Evolutionary conservation across 345 rosid species (phyloP), one percentile per base, ranked within the genome.

Genomic region (Salix udensis): DNA sequence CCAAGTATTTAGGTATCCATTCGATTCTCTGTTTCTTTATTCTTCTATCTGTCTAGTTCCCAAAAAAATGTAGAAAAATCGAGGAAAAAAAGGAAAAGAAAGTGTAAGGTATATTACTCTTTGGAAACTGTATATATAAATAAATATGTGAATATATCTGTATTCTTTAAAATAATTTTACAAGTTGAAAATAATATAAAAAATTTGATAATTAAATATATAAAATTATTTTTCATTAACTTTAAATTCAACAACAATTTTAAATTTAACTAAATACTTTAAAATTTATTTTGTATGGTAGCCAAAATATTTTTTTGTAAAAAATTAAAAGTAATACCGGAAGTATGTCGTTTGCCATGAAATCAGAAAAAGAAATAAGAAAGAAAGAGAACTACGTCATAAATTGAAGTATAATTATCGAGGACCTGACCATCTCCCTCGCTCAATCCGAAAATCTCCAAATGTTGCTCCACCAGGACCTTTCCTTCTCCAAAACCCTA

Each of bases 401-500:
- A 14, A 15, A 48, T 48, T 48, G 53, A 48, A 48, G 16, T 48
- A 30, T 48, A 48, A 48, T 48, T 48, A 48, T 48, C 53, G 7
- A 15, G 53, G 53, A 48, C 16, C 53, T 15, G 16, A 4, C 53
- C 16, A 48, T 16, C 53, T 13, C 19, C 1, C 4, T 61, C 65
- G 11, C 16, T 18, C 2, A 19, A 18, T 28, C n/a, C 39, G 18
- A 65, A 65, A 65, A 31, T 48, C 53, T 48, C 53, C 37, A 42
- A 44, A 74, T 68, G 78, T 39, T 91, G 91, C 66, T 73, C 74
- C 52, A 71, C 15, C 82, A 81, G 52, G 87, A 85, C 73, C 83
- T 88, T 42, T 88, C 89, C 76, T 89, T 89, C 81, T 83, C 89
- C 73, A 92, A 90, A 91, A 81, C 94, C 91, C 92, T 90, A 73